Evolutionary conservation across 371 early-diverging fungal species (phyloP).

Genomic region (Syncephalastrum contaminatum): DNA sequence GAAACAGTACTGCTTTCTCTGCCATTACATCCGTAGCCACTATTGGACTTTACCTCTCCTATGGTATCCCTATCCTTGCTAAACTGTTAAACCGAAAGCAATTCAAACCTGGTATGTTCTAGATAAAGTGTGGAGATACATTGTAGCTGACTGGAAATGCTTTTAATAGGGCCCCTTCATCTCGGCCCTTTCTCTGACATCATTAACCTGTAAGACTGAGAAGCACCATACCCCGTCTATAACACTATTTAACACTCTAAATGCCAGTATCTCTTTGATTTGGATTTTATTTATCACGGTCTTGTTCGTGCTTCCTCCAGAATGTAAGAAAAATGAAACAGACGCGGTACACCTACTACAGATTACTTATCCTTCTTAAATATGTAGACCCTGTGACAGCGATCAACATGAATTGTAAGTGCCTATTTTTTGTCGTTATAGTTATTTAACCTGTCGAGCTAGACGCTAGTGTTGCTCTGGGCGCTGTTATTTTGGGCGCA

Average conservation of each 20-base stretch:
- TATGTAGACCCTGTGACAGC: conserved; percentile 36
- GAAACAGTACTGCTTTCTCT: conserved; percentile 38
- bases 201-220: conserved; percentile 15
- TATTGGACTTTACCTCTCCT: conserved; percentile 63
- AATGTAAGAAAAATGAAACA: conserved; percentile 7
- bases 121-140: not conserved
- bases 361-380: not conserved
- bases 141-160: not conserved
- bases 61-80: conserved; percentile 34
- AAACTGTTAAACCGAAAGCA: conserved; percentile 21
- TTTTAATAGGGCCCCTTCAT: conserved; percentile 29
- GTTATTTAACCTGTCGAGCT: not conserved
- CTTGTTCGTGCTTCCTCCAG: conserved; percentile 50
- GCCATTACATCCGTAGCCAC: conserved; percentile 66
- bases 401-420: conserved; percentile 52
- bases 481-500: conserved; percentile 37
- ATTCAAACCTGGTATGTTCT: conserved; percentile 20
- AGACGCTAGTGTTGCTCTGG: conserved; percentile 41
- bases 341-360: too few relatives aligned
- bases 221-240: not conserved
- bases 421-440: not conserved
- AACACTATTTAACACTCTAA: not conserved
- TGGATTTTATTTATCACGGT: conserved; percentile 54
- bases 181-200: conserved; percentile 39
- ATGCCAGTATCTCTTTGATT: conserved; percentile 23